Base-by-base conservation (phyloP, 768 basidiomycete species). In the Gymnopilus dilepis region DNA sequence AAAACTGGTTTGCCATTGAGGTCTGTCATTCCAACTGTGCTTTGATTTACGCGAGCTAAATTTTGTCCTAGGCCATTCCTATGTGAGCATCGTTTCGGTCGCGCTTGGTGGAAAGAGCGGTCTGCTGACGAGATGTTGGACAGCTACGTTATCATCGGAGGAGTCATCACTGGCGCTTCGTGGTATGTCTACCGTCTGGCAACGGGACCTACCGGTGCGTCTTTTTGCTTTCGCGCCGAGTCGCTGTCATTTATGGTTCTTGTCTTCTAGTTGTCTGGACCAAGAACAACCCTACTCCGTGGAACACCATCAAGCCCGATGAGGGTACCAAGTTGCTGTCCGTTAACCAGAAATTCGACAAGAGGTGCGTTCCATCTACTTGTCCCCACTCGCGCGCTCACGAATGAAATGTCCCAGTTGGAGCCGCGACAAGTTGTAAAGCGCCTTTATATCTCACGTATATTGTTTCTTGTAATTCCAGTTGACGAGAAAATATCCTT, bases 271-370 rank as follows among this genome's bases (percentile, higher is more conserved):
- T 84, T 53, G 70, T 83, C 64, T 84, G 84, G 83, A 82, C 83
- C 58, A 84, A 84, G 67, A 84, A 45, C 73, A 95, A 96, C 82
- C 93, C 93, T 34, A 88, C 87, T 21, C 94, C 94, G n/a, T 95
- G 92, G 91, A 92, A 92, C 76, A 82, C 85, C 59, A 83, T 95
- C 72, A 82, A 91, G 72, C 87, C 82, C 38, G 81, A 89, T 69
- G 87, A 95, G 75, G 85, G 85, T 65, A 91, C 84, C 56, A 94
- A 94, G 77, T 43, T 94, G 61, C 68, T 86, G 71, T 73, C 82
- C 43, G 84, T 91, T 38, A 86, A 88, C 78, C 87, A 90, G 72
- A 88, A 85, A 67, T 92, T 94, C 67, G 82, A 88, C 7, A 89
- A 87, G 80, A 86, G 81, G 92, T 89, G 48, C 58, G 86, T 66